Evolutionary conservation across 2,329 filamentous ascomycete species (phyloP).

Genomic region (Domatiomyces globalis): DNA sequence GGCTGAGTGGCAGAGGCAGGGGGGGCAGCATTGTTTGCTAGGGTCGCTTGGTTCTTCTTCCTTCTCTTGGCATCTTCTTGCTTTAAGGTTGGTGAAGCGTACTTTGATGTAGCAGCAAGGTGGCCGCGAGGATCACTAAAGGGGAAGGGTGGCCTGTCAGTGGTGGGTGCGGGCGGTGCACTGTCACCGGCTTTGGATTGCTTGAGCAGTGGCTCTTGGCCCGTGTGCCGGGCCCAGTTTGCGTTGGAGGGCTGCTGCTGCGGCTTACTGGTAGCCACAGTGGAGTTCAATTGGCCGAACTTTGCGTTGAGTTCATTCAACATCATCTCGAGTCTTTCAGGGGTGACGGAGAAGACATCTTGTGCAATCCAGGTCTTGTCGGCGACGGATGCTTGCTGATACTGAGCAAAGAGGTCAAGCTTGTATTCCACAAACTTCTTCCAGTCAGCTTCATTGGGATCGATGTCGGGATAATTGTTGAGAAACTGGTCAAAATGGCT

Average conservation of each 20-base stretch:
- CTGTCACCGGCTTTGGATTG: constrained; percentile 25
- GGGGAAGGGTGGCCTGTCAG: constrained; percentile 42
- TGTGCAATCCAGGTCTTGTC: constrained; percentile 26
- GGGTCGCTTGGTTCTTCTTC: constrained; percentile 35
- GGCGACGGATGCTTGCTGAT: constrained; percentile 21
- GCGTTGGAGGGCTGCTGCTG: constrained; percentile 24
- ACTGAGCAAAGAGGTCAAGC: constrained; percentile 33
- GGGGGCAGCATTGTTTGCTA: constrained; percentile 15
- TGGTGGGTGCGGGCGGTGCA: constrained; percentile 35
- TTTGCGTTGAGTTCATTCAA: constrained; percentile 28
- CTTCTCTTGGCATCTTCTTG: constrained; percentile 44
- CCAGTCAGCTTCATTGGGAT: constrained; percentile 24
- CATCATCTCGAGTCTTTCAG: constrained; percentile 25
- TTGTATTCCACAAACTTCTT: constrained; percentile 22
- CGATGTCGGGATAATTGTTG: constrained; percentile 26
- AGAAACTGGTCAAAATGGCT: constrained; percentile 30
- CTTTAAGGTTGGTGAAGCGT: constrained; percentile 38
- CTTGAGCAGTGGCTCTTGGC: constrained; percentile 20
- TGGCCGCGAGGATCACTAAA: constrained; percentile 32
- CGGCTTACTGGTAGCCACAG: background rate
- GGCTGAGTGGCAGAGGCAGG: constrained; percentile 18
- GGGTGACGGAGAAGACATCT: constrained; percentile 32
- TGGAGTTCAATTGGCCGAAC: constrained; percentile 20
- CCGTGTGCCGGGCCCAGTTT: constrained; percentile 12
- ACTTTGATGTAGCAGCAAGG: constrained; percentile 25